phyloP scores from a whole-genome alignment of 371 early-diverging fungal genomes.

The Apophysomyces ossiformis region DNA sequence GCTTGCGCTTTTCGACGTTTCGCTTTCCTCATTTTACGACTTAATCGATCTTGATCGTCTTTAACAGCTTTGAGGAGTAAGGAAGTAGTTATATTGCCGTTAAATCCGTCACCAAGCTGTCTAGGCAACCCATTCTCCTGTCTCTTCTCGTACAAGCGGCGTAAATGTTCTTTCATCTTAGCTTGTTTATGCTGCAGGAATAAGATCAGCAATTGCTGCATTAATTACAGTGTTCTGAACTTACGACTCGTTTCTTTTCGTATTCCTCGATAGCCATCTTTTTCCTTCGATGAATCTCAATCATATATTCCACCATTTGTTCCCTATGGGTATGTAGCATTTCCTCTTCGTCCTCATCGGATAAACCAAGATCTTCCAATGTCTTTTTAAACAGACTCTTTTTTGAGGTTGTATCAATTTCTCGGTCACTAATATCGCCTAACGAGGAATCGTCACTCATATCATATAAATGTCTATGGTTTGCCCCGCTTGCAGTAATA shows the following conservation, averaged over 20 bases:
- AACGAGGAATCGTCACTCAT: constrained; percentile 31
- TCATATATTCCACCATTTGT: constrained; percentile 53
- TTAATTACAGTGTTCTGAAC: neutral
- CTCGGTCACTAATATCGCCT: constrained; percentile 32
- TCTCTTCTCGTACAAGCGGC: constrained; percentile 42
- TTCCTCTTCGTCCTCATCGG: constrained; percentile 40
- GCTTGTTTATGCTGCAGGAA: constrained; percentile 29
- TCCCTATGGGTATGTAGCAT: constrained; percentile 34
- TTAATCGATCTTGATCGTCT: constrained; percentile 40
- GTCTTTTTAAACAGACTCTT: constrained; percentile 26
- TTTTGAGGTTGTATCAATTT: neutral
- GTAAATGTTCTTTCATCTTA: constrained; percentile 38
- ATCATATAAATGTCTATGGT: constrained; percentile 13
- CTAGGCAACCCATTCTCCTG: constrained; percentile 37
- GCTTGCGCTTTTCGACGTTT: constrained; percentile 15
- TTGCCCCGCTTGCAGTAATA: neutral
- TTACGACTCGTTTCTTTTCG: constrained; percentile 47
- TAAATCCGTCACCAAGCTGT: constrained; percentile 11
- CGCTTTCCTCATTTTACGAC: constrained; percentile 14
- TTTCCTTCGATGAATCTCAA: constrained; percentile 40
- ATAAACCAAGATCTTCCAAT: constrained; percentile 28
- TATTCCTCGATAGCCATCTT: constrained; percentile 45
- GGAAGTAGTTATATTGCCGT: constrained; percentile 15
- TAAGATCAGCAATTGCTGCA: no score
- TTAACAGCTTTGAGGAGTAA: constrained; percentile 24